phyloP scores from a whole-genome alignment of 169 alveolate species.

The Plasmodium chabaudi region DNA sequence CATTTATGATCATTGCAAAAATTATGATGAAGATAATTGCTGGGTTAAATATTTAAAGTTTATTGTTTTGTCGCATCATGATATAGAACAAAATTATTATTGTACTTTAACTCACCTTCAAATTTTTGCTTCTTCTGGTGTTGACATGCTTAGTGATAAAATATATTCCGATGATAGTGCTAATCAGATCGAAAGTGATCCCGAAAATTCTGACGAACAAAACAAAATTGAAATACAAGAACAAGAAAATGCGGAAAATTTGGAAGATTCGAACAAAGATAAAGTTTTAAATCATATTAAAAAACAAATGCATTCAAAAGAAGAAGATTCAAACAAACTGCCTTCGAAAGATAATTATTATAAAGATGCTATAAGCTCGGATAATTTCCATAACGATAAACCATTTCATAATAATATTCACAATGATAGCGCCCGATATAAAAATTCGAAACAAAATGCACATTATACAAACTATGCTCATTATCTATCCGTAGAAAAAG shows the following conservation, averaged over 20 bases:
- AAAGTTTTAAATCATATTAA: constrained; percentile 8
- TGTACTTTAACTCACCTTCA: constrained; percentile 88
- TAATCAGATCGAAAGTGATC: constrained; percentile 25
- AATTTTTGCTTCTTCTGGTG: constrained; percentile 89
- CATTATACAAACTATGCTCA: neutral
- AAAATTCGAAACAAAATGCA: neutral
- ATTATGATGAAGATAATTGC: constrained; percentile 80
- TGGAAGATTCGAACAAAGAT: constrained; percentile 37
- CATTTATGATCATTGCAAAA: constrained; percentile 80
- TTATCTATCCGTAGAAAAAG: neutral
- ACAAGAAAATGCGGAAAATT: constrained; percentile 22
- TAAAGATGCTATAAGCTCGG: no score
- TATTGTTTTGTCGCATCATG: constrained; percentile 86
- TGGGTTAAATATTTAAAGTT: constrained; percentile 85
- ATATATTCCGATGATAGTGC: constrained; percentile 64
- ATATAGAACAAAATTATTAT: constrained; percentile 85
- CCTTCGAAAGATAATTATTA: neutral
- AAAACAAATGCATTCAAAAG: neutral
- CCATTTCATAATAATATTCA: neutral
- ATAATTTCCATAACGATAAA: no score
- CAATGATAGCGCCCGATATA: neutral
- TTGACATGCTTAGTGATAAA: constrained; percentile 81
- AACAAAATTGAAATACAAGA: constrained; percentile 23
- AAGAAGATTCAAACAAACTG: neutral
- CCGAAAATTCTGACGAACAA: constrained; percentile 27